Conservation (phyloP, 352 stramenopile species). For the Phytophthora sojae region DNA sequence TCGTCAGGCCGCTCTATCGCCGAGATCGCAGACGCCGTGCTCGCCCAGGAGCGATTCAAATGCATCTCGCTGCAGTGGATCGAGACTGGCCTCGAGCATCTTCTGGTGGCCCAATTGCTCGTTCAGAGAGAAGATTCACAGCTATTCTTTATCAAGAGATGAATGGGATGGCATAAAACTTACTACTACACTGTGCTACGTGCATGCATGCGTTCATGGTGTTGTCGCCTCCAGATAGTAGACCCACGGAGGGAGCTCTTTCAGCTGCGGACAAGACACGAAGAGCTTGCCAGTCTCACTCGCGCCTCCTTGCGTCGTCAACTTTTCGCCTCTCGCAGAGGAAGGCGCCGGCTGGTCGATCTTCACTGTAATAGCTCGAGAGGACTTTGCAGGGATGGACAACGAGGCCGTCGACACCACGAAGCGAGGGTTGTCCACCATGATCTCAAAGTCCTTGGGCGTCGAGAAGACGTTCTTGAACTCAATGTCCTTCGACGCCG, state of each 20-base stretch:
- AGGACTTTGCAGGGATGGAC: conserved; percentile 76
- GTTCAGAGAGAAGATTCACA: conserved; percentile 47
- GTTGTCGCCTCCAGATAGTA: conserved; percentile 79
- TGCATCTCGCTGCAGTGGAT: conserved; percentile 65
- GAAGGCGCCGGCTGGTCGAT: conserved; percentile 39
- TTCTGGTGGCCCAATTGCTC: conserved; percentile 39
- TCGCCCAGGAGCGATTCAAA: conserved; percentile 57
- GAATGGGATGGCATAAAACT: not conserved
- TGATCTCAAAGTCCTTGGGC: conserved; percentile 76
- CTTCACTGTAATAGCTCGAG: conserved; percentile 67
- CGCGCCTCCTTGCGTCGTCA: not conserved
- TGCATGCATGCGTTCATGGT: conserved; percentile 1
- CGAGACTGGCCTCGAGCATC: conserved; percentile 42
- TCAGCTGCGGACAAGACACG: conserved; percentile 73
- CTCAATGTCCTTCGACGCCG: conserved; percentile 73
- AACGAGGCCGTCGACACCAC: conserved; percentile 57
- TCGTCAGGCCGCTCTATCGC: conserved; percentile 42
- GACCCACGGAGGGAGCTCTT: conserved; percentile 85
- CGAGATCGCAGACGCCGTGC: conserved; percentile 57
- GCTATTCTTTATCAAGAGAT: conserved; percentile 42
- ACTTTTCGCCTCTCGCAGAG: conserved; percentile 22
- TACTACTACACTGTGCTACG: not conserved
- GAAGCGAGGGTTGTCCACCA: conserved; percentile 84
- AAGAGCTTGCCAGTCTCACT: conserved; percentile 78
- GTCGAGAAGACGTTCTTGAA: conserved; percentile 93